Base-by-base conservation (phyloP, 495 filamentous ascomycete genomes). In the Podospora tetraspora region DNA sequence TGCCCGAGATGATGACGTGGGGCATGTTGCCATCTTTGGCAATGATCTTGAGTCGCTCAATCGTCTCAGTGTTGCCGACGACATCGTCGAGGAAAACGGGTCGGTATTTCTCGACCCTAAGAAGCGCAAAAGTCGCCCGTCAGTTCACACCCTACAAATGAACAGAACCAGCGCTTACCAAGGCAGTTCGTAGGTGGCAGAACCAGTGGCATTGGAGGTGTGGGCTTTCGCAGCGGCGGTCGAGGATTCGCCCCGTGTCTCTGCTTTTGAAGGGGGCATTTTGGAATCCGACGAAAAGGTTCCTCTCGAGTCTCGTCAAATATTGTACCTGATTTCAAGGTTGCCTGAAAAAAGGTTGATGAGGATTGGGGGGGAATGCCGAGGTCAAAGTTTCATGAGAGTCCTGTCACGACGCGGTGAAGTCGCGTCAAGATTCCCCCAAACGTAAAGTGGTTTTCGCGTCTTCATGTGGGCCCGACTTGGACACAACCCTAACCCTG, bases 11-110 rank as follows among this genome's bases (percentile, higher is more conserved):
- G 79, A 99, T 99, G 76, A 99, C 84, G 79, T 99, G 95, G 7
- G 95, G 95, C 92, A 99, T 97, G 81, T 99, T 99, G 72, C 95
- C 95, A 83, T 99, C 95, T 79, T 93, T 95, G 21, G 96, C 94
- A 71, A 99, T 99, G 72, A 99, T 98, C 78, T 99, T 98, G 71
- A 99, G 83, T 22, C 95, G 91, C 79, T 97, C 96, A 72, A 99
- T 90, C 0, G 95, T 99, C 77, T 99, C 95, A 13, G 89, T 96
- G 77, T 99, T 99, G 69, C 95, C 95, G 65, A 98, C 96, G 62
- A 99, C 88, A 76, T 99, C 95, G 81, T 97, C 93, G 37, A 99
- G 90, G 82, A 93, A 92, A 62, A 94, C 83, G 0, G 95, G 95
- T 57, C 95, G 88, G 80, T 99, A 99, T 78, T 99, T 99, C 79